Conservation (phyloP, 2,329 filamentous ascomycete species). For the Sordariomycetes sp. region DNA sequence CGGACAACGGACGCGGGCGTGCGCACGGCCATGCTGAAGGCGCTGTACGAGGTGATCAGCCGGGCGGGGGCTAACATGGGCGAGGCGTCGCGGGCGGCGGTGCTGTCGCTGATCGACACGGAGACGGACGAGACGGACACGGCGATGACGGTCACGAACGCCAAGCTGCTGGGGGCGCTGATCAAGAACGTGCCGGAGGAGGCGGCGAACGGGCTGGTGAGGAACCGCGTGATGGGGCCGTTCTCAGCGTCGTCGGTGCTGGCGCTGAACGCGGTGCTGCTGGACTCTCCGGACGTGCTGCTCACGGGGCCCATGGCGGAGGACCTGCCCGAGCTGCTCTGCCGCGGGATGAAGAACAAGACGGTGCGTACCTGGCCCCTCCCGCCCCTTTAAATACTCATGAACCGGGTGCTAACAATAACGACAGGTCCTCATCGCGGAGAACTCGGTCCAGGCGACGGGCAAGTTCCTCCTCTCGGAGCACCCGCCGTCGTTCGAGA, state of each 20-base stretch:
- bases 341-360: conserved; percentile 67
- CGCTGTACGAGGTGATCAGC: conserved; percentile 89
- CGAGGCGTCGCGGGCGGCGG: conserved; percentile 75
- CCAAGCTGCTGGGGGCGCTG: conserved; percentile 78
- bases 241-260: conserved; percentile 72
- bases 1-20: conserved; percentile 84
- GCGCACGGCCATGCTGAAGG: conserved; percentile 92
- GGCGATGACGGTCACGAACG: conserved; percentile 79
- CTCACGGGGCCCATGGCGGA: conserved; percentile 55
- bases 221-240: conserved; percentile 67
- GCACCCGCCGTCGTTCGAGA: conserved; percentile 60
- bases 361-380: conserved; percentile 43
- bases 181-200: conserved; percentile 76
- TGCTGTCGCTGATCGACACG: conserved; percentile 79
- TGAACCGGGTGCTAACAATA: not conserved
- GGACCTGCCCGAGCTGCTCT: conserved; percentile 67
- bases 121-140: conserved; percentile 67
- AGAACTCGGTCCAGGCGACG: conserved; percentile 80
- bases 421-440: conserved; percentile 64
- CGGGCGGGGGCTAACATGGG: conserved; percentile 94
- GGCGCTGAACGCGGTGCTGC: conserved; percentile 77
- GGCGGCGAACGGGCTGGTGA: conserved; percentile 46
- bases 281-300: conserved; percentile 66
- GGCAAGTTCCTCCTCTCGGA: conserved; percentile 79
- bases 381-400: not conserved